A percentile compares a stretch with the other conserved stretches of the same genome.
Evolutionary conservation across 2,329 filamentous ascomycete genomes (phyloP).

Genomic region (Alternaria sp.): DNA sequence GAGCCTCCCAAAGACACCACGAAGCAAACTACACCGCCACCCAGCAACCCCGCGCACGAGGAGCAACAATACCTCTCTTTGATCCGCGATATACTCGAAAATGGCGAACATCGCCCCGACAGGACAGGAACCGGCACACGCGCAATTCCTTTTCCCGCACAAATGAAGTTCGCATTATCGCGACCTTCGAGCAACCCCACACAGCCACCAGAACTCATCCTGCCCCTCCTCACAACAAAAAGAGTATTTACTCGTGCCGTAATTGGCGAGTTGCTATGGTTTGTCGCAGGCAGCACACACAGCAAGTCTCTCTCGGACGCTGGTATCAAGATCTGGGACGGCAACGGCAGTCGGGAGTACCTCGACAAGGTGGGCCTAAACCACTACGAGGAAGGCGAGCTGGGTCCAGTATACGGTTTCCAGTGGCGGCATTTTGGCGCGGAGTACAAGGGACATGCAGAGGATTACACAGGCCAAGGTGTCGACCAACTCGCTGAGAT

Average conservation of each 20-base stretch:
- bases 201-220: conserved; percentile 64
- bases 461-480: conserved; percentile 86
- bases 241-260: conserved; percentile 93
- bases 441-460: conserved; percentile 71
- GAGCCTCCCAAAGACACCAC: conserved; percentile 28
- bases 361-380: conserved; percentile 84
- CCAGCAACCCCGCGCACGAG: conserved; percentile 66
- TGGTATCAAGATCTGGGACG: conserved; percentile 97
- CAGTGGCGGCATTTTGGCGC: conserved; percentile 99
- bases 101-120: conserved; percentile 89
- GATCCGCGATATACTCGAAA: conserved; percentile 80
- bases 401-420: conserved; percentile 97
- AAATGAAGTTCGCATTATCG: conserved; percentile 86
- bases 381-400: conserved; percentile 84
- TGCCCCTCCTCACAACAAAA: conserved; percentile 96
- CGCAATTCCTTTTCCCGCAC: conserved; percentile 85
- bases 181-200: conserved; percentile 55
- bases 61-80: conserved; percentile 94
- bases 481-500: conserved; percentile 93
- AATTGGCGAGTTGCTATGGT: conserved; percentile 94
- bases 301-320: conserved; percentile 77
- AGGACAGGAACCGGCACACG: conserved; percentile 92
- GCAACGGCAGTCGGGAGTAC: conserved; percentile 89
- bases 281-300: conserved; percentile 84
- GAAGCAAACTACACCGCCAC: conserved; percentile 22